Conservation (phyloP, 2,329 filamentous ascomycete species). For the Verticillium nonalfalfae region DNA sequence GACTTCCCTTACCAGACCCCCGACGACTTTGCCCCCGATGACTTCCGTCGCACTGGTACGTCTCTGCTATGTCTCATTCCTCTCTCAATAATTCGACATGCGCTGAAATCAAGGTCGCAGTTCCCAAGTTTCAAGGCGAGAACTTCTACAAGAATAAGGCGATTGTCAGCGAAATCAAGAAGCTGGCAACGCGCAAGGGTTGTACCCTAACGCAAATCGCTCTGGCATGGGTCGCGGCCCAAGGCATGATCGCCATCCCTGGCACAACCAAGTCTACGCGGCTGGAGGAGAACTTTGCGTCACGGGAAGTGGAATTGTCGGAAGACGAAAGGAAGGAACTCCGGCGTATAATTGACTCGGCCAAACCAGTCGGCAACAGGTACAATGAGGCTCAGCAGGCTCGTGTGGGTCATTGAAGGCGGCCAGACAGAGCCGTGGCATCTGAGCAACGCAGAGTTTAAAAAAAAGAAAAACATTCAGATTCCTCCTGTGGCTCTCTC, state of each 20-base stretch:
- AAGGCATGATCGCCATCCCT: slow-evolving; percentile 37
- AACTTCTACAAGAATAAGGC: slow-evolving; percentile 36
- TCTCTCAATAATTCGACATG: background rate
- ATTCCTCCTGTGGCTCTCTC: too few relatives aligned
- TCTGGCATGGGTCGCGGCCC: slow-evolving; percentile 30
- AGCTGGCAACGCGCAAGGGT: slow-evolving; percentile 25
- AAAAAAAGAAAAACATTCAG: too few relatives aligned
- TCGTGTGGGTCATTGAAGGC: slow-evolving; percentile 7
- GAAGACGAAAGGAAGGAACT: slow-evolving; percentile 31
- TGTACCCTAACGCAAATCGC: slow-evolving; percentile 27
- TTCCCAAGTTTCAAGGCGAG: slow-evolving; percentile 31
- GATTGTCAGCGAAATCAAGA: slow-evolving; percentile 33
- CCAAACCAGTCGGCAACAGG: slow-evolving; percentile 28
- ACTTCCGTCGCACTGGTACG: slow-evolving; percentile 31
- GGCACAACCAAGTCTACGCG: slow-evolving; percentile 33
- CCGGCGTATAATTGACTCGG: slow-evolving; percentile 26
- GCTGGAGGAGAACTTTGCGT: slow-evolving; percentile 31
- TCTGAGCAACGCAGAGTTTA: too few relatives aligned
- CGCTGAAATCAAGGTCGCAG: slow-evolving; percentile 2
- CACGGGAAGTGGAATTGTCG: slow-evolving; percentile 25
- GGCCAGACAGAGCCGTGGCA: background rate
- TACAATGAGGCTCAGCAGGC: slow-evolving; percentile 15
- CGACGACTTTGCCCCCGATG: slow-evolving; percentile 35
- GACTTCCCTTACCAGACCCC: slow-evolving; percentile 32
- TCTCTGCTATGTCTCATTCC: background rate